Conservation (phyloP, 2,329 filamentous ascomycete species). For the Ceratocystis harringtonii region DNA sequence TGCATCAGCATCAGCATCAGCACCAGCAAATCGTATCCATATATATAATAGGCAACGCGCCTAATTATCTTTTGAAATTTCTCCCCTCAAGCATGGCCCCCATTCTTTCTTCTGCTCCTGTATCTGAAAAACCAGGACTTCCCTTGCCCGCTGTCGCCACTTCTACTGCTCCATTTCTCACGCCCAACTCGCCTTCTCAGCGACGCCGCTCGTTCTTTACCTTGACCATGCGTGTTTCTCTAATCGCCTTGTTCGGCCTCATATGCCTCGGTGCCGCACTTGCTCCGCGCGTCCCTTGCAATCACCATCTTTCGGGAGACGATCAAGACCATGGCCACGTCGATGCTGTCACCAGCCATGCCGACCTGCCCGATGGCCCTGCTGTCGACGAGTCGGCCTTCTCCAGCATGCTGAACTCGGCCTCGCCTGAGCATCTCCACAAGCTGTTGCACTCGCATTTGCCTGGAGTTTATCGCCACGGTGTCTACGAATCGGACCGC, state of each 20-base stretch:
- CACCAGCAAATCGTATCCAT: too few species aligned
- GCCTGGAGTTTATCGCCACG: constrained; percentile 49
- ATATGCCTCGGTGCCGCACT: constrained; percentile 8
- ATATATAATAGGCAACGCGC: too few species aligned
- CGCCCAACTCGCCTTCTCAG: not conserved
- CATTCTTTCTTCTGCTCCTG: not conserved
- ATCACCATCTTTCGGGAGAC: not conserved
- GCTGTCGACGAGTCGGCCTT: constrained; percentile 9
- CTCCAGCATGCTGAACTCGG: constrained; percentile 32
- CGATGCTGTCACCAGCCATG: not conserved
- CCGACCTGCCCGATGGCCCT: constrained; percentile 3
- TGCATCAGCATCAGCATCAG: too few species aligned
- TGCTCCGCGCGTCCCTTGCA: constrained; percentile 6
- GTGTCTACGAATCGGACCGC: constrained; percentile 50
- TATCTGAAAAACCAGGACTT: constrained; percentile 10
- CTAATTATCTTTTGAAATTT: too few species aligned
- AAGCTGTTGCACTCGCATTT: constrained; percentile 49
- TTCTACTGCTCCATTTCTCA: not conserved
- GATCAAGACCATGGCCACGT: not conserved
- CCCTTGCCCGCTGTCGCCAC: constrained; percentile 7
- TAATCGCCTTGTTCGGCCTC: constrained; percentile 12
- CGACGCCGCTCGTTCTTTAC: constrained; percentile 2
- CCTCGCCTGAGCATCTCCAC: constrained; percentile 48
- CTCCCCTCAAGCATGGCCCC: not conserved
- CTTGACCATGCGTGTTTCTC: constrained; percentile 12